Conservation (phyloP, 768 basidiomycete genomes). For the Sporobolomyces phaffii region DNA sequence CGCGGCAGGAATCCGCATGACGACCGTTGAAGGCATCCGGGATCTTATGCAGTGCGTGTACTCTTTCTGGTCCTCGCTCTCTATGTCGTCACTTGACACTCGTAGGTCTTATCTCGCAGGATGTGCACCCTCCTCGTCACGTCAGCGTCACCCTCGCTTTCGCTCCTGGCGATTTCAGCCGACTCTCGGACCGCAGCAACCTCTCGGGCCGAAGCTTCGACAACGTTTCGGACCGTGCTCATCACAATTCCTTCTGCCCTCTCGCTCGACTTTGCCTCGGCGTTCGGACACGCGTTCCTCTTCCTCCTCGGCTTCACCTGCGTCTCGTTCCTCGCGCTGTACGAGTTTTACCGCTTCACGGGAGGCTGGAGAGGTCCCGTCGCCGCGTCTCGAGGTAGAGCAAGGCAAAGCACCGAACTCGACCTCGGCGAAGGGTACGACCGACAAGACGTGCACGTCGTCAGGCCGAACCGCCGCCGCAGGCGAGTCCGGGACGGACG, state of each 20-base stretch:
- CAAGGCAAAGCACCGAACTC: not conserved
- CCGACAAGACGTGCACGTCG: slow-evolving; percentile 25
- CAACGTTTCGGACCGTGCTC: slow-evolving; percentile 20
- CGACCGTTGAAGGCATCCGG: slow-evolving; percentile 36
- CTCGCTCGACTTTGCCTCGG: slow-evolving; percentile 65
- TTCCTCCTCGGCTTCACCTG: slow-evolving; percentile 59
- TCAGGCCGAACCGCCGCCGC: slow-evolving; percentile 59
- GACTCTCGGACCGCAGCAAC: too few relatives aligned
- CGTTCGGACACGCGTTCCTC: slow-evolving; percentile 57
- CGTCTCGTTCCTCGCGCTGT: slow-evolving; percentile 56
- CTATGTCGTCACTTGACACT: not conserved
- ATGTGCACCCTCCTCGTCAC: slow-evolving; percentile 29
- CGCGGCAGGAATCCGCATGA: slow-evolving; percentile 27
- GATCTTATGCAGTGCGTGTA: slow-evolving; percentile 37
- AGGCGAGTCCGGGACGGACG: slow-evolving; percentile 48
- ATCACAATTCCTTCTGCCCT: slow-evolving; percentile 61
- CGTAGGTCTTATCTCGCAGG: too few relatives aligned
- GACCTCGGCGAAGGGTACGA: slow-evolving; percentile 41
- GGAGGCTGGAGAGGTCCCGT: slow-evolving; percentile 45
- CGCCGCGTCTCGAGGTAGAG: not conserved
- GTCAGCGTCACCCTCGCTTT: not conserved
- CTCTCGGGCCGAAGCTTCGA: too few relatives aligned
- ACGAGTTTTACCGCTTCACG: slow-evolving; percentile 53
- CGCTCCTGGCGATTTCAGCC: not conserved
- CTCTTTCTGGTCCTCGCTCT: not conserved